A percentile compares a stretch with the other conserved stretches of the same genome.
phyloP scores from a whole-genome alignment of 2,329 filamentous ascomycete species.

The Lachnellula subtilissima region DNA sequence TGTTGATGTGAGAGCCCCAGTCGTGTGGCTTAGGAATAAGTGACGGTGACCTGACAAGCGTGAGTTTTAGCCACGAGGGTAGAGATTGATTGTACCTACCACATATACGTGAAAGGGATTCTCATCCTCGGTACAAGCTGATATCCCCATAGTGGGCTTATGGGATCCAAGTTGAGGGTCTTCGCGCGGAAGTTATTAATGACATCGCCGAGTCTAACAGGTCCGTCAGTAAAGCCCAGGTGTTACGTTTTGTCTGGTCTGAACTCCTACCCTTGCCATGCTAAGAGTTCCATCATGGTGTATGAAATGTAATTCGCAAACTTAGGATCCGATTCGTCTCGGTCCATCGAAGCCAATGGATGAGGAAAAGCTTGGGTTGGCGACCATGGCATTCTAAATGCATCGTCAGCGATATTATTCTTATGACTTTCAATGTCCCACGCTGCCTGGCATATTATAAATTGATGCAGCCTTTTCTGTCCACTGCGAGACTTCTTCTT shows the following conservation, averaged over 20 bases:
- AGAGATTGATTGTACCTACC: conserved; percentile 39
- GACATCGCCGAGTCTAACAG: conserved; percentile 57
- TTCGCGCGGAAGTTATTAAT: conserved; percentile 68
- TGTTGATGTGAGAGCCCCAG: conserved; percentile 64
- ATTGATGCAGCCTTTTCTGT: not conserved
- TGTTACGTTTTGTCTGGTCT: not conserved
- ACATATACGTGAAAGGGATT: conserved; percentile 70
- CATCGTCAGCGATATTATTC: not conserved
- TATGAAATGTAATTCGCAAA: conserved; percentile 64
- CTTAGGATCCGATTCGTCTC: conserved; percentile 48
- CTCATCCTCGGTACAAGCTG: conserved; percentile 66
- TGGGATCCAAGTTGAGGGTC: conserved; percentile 64
- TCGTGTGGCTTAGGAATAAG: conserved; percentile 62
- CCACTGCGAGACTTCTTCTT: too few relatives aligned
- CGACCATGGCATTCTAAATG: conserved; percentile 23
- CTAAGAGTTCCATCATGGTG: conserved; percentile 62
- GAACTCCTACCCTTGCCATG: conserved; percentile 64
- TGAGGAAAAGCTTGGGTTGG: conserved; percentile 21
- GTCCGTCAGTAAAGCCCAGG: not conserved
- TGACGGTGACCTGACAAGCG: conserved; percentile 37
- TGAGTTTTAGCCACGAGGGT: not conserved
- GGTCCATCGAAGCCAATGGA: conserved; percentile 14
- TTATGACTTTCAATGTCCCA: too few relatives aligned
- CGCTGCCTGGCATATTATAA: not conserved
- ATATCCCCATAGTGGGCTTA: conserved; percentile 72